Conservation (phyloP, 495 filamentous ascomycete species). For the Sordaria brevicollis region DNA sequence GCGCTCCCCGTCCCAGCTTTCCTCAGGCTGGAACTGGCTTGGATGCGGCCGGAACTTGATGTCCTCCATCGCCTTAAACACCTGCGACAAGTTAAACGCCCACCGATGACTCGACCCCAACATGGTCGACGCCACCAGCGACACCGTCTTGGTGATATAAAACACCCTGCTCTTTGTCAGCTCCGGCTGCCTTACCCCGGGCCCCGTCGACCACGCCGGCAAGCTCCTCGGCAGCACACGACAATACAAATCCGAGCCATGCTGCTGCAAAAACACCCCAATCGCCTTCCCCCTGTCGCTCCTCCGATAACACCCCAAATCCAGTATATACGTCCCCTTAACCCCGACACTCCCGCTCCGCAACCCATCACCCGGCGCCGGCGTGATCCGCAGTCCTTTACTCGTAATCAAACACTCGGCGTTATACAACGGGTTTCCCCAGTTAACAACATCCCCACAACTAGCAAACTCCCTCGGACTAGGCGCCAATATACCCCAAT, state of each 20-base stretch:
- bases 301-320: constrained; percentile 4
- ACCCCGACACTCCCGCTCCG: background rate
- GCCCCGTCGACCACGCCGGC: background rate
- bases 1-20: constrained; percentile 12
- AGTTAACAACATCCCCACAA: background rate
- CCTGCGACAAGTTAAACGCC: constrained; percentile 7
- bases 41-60: background rate
- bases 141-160: constrained; percentile 11
- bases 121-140: constrained; percentile 5
- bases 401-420: constrained; percentile 7
- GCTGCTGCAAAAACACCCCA: constrained; percentile 11
- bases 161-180: constrained; percentile 2
- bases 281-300: background rate
- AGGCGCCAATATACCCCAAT: constrained; percentile 4
- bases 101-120: constrained; percentile 7
- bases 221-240: constrained; percentile 4
- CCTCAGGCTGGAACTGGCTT: background rate
- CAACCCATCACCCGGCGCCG: constrained; percentile 1
- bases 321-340: constrained; percentile 8
- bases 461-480: constrained; percentile 2
- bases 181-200: background rate
- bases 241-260: constrained; percentile 14
- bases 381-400: constrained; percentile 10
- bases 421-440: constrained; percentile 8
- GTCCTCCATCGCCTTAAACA: background rate